These are phyloP conservation scores for Tubosaeta sp. DNA, from an alignment of 768 basidiomycete species.

Conservation along the genomic window DNA sequence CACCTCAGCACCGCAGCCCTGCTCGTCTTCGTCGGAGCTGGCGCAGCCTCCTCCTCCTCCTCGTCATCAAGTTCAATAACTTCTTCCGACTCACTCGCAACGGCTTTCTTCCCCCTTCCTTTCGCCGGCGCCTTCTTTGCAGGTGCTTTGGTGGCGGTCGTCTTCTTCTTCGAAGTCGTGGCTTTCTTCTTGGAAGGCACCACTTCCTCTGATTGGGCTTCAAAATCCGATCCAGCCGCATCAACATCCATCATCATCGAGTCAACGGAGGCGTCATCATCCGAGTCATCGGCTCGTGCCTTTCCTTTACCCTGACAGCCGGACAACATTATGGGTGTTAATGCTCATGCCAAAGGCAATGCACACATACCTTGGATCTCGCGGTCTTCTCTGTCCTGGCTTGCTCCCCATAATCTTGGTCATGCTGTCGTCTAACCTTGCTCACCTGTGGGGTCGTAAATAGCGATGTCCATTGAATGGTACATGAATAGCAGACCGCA, in stretches of 20 bases:
- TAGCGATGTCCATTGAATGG: background rate
- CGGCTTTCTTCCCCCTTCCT: constrained; percentile 52
- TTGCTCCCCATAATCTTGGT: constrained; percentile 56
- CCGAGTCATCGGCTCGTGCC: constrained; percentile 48
- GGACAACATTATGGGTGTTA: background rate
- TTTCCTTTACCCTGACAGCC: constrained; percentile 47
- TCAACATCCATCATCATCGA: constrained; percentile 81
- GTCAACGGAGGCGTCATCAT: constrained; percentile 48
- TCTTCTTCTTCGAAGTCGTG: constrained; percentile 30
- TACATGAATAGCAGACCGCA: constrained; percentile 41
- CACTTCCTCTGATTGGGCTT: constrained; percentile 39
- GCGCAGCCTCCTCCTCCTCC: constrained; percentile 44
- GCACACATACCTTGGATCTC: constrained; percentile 42
- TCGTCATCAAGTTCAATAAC: constrained; percentile 54
- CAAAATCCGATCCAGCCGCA: constrained; percentile 46
- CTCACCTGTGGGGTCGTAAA: constrained; percentile 42
- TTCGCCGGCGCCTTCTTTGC: constrained; percentile 46
- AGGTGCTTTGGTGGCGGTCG: constrained; percentile 31
- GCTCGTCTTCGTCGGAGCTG: constrained; percentile 51
- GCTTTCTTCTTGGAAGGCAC: constrained; percentile 43
- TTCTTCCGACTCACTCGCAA: constrained; percentile 47
- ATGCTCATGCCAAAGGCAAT: background rate
- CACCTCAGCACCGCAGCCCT: constrained; percentile 66
- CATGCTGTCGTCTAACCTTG: constrained; percentile 67
- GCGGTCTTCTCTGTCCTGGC: constrained; percentile 33